A percentile compares a stretch with the other conserved stretches of the same genome.
These are phyloP conservation scores for Tilletia horrida DNA, from an alignment of 1,284 basidiomycete species.

Conservation along the genomic window DNA sequence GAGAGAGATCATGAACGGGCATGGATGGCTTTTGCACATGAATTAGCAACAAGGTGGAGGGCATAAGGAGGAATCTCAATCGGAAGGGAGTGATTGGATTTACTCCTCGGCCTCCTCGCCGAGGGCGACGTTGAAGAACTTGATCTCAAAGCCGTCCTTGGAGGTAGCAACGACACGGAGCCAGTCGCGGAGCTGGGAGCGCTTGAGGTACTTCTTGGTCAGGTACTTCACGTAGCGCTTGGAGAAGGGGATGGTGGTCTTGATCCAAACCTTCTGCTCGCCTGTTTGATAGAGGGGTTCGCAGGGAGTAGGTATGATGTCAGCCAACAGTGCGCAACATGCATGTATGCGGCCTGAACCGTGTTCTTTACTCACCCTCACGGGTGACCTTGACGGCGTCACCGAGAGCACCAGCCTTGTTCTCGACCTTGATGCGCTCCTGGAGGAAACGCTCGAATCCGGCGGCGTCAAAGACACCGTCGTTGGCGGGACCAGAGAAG, in stretches of 20 bases:
- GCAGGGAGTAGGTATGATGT: neutral
- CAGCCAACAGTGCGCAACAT: neutral
- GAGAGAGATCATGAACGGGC: neutral
- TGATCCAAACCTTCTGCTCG: conserved; percentile 57
- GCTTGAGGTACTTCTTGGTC: conserved; percentile 57
- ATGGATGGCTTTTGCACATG: neutral
- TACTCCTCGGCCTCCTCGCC: conserved; percentile 48
- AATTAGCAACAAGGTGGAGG: neutral
- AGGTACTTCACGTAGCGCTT: conserved; percentile 59
- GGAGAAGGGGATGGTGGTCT: conserved; percentile 56
- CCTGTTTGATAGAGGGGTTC: conserved; percentile 30
- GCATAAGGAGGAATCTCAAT: too few relatives aligned
- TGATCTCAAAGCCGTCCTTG: conserved; percentile 57
- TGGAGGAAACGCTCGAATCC: conserved; percentile 90
- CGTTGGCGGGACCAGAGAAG: conserved; percentile 85
- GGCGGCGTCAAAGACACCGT: conserved; percentile 85
- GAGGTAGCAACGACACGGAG: conserved; percentile 56
- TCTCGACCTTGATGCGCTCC: conserved; percentile 83
- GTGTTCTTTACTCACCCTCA: conserved; percentile 49
- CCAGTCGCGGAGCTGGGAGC: conserved; percentile 55
- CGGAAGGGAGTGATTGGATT: neutral
- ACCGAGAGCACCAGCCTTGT: conserved; percentile 63
- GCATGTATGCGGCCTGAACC: neutral
- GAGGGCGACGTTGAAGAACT: conserved; percentile 56
- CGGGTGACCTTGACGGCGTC: conserved; percentile 56